Percentiles rank a stretch among this genome's conserved stretches.
Conservation (phyloP, 148 eudicot species). For the Rhododendron ferrugineum region DNA sequence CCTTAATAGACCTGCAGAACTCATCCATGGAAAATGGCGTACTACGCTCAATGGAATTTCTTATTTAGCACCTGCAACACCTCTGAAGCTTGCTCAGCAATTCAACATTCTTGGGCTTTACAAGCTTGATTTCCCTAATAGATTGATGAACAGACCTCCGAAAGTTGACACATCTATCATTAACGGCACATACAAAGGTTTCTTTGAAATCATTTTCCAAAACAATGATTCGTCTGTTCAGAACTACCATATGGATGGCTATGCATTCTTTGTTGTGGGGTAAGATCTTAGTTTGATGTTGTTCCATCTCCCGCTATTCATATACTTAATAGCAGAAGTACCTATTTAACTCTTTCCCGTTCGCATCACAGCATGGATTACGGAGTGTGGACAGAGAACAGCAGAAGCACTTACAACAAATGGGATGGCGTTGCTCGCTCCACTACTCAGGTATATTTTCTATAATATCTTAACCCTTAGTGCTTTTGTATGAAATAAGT, state of each 20-base stretch:
- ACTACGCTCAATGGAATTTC: slow-evolving; percentile 87
- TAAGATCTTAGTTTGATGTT: slow-evolving; percentile 26
- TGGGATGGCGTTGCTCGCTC: slow-evolving; percentile 96
- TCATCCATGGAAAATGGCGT: slow-evolving; percentile 69
- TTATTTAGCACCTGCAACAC: slow-evolving; percentile 77
- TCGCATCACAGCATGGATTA: slow-evolving; percentile 63
- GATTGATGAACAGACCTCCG: slow-evolving; percentile 74
- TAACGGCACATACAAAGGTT: slow-evolving; percentile 83
- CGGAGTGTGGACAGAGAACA: slow-evolving; percentile 89
- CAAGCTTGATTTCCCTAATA: slow-evolving; percentile 89
- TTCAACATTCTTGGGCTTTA: slow-evolving; percentile 70
- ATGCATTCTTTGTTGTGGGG: slow-evolving; percentile 97
- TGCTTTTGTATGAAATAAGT: background rate
- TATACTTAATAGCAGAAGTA: background rate
- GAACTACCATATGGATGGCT: slow-evolving; percentile 92
- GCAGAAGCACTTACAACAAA: slow-evolving; percentile 79
- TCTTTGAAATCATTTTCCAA: slow-evolving; percentile 86
- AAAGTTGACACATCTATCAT: slow-evolving; percentile 81
- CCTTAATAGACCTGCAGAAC: slow-evolving; percentile 71
- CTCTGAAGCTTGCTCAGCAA: slow-evolving; percentile 81
- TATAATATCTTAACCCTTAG: background rate
- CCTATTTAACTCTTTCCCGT: slow-evolving; percentile 6
- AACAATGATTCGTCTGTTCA: slow-evolving; percentile 69
- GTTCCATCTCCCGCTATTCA: background rate
- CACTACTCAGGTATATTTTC: slow-evolving; percentile 63